Evolutionary conservation across 2,329 filamentous ascomycete genomes (phyloP).

Genomic region (Cladophialophora carrionii): DNA sequence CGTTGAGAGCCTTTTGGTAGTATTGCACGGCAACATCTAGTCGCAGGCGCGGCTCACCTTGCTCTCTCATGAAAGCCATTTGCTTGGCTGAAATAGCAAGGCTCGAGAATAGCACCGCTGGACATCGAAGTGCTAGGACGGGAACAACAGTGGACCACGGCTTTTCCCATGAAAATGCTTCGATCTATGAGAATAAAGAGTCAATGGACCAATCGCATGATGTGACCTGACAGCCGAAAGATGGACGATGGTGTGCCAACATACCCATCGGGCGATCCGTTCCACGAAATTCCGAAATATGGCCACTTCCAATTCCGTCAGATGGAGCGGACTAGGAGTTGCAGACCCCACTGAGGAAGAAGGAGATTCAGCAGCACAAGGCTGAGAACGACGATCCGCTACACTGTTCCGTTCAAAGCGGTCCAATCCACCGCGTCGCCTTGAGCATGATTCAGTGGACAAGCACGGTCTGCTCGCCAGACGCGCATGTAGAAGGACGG

Average conservation of each 20-base stretch:
- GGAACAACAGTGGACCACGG: constrained; percentile 9
- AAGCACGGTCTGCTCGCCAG: neutral
- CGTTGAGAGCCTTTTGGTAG: constrained; percentile 3
- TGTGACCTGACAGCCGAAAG: neutral
- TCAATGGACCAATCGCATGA: neutral
- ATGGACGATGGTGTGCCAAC: neutral
- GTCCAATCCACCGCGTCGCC: neutral
- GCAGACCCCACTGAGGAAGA: neutral
- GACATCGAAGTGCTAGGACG: constrained; percentile 8
- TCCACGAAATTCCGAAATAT: constrained; percentile 14
- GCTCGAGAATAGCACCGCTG: constrained; percentile 7
- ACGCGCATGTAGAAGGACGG: neutral
- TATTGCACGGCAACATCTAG: neutral
- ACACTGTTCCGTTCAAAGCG: neutral
- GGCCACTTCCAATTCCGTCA: constrained; percentile 11
- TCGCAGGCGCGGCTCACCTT: neutral
- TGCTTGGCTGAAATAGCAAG: neutral
- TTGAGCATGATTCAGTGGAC: neutral
- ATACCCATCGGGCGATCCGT: constrained; percentile 3
- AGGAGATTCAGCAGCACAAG: neutral
- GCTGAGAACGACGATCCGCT: neutral
- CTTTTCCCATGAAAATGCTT: constrained; percentile 16
- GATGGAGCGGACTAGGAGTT: neutral
- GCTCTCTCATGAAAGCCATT: neutral
- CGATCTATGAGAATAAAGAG: constrained; percentile 12